Evolutionary conservation across 495 filamentous ascomycete genomes (phyloP).

Genomic region (Penicillium pancosmium): DNA sequence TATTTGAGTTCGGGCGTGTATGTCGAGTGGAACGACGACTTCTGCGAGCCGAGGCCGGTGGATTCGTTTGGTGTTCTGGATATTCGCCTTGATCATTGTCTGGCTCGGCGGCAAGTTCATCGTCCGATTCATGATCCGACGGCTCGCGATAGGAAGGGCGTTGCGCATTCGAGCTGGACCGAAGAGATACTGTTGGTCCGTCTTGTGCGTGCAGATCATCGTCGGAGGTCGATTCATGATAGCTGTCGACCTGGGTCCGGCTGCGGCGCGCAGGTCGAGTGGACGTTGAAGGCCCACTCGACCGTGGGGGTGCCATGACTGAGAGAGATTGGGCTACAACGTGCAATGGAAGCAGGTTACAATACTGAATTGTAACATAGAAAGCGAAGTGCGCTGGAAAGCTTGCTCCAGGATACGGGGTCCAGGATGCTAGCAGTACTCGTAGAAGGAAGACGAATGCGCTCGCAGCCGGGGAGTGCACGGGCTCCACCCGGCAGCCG

Average conservation of each 20-base stretch:
- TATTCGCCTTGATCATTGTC: constrained; percentile 15
- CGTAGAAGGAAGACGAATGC: not conserved
- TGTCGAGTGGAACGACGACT: not conserved
- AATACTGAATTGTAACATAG: not conserved
- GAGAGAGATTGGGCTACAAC: not conserved
- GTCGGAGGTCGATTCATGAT: constrained; percentile 44
- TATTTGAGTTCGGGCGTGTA: not conserved
- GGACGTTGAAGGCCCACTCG: constrained; percentile 19
- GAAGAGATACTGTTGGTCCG: not conserved
- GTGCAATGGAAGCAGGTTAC: not conserved
- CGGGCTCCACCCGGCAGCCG: constrained; percentile 10
- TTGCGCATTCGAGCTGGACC: not conserved
- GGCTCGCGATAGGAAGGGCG: constrained; percentile 46
- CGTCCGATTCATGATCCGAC: constrained; percentile 33
- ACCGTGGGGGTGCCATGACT: constrained; percentile 33
- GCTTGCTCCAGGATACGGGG: not conserved
- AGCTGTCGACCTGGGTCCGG: constrained; percentile 42
- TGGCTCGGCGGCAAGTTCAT: constrained; percentile 26
- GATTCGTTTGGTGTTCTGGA: not conserved
- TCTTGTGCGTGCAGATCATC: constrained; percentile 9
- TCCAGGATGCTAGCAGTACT: not conserved
- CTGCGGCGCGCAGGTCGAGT: constrained; percentile 43
- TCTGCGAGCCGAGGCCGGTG: not conserved
- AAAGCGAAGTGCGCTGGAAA: too few species aligned
- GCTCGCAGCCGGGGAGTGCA: too few species aligned